Conservation (phyloP, 495 filamentous ascomycete genomes). For the Xanthoparmelia taractica region DNA sequence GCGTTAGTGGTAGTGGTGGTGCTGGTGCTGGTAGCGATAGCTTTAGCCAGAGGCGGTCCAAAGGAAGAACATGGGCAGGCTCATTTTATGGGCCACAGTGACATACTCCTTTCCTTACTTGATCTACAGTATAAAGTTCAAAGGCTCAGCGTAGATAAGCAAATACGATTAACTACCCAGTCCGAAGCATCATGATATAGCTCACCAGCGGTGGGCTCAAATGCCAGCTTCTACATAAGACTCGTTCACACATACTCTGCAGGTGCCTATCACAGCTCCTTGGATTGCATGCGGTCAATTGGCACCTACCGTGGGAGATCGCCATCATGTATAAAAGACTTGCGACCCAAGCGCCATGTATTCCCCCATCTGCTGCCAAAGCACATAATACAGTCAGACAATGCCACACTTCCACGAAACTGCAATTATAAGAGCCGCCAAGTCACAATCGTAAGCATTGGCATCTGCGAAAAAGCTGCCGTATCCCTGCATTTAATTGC, state of each 20-base stretch:
- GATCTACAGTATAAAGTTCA: background rate
- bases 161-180: background rate
- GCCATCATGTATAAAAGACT: background rate
- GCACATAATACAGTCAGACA: background rate
- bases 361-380: background rate
- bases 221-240: background rate
- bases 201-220: background rate
- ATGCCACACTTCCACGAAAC: background rate
- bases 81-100: no score
- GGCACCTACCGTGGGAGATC: background rate
- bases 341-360: background rate
- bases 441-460: no score
- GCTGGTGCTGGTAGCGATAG: no score
- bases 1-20: no score
- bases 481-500: no score
- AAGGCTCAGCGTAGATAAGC: background rate
- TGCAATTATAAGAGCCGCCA: no score
- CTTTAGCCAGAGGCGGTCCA: no score
- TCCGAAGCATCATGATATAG: background rate
- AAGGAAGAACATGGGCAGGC: no score
- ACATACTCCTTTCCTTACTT: no score
- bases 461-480: no score
- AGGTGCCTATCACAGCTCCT: background rate
- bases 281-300: background rate
- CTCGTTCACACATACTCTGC: background rate